phyloP scores from a whole-genome alignment of 495 filamentous ascomycete species.

The Podospora conica region DNA sequence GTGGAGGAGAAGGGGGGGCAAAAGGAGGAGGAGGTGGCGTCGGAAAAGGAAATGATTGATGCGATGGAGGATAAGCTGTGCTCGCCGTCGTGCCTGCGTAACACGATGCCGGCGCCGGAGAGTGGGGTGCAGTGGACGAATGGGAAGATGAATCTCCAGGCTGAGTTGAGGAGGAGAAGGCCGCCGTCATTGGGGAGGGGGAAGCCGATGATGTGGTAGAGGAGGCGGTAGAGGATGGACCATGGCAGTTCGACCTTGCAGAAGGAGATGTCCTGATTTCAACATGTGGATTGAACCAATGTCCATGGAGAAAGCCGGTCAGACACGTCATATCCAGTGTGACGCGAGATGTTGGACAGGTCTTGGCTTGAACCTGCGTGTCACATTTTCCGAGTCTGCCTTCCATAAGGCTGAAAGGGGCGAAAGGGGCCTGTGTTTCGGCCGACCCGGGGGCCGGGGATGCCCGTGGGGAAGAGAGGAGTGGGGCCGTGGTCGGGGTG shows the following conservation, averaged over 20 bases:
- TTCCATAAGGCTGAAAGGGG: too few relatives aligned
- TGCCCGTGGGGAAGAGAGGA: too few relatives aligned
- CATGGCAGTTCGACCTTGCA: too few relatives aligned
- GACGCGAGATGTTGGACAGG: background rate
- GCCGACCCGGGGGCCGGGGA: too few relatives aligned
- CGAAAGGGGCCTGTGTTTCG: too few relatives aligned
- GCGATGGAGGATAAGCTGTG: conserved; percentile 5
- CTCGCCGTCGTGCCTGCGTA: conserved; percentile 4
- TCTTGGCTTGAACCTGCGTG: background rate
- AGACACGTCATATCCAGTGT: too few relatives aligned
- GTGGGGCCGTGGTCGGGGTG: background rate
- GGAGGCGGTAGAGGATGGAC: too few relatives aligned
- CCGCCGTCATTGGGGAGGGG: background rate
- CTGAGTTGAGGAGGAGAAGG: background rate
- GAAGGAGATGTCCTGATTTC: too few relatives aligned
- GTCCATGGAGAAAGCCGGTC: too few relatives aligned
- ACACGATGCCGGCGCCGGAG: conserved; percentile 1
- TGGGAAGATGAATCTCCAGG: background rate
- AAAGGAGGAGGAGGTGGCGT: background rate
- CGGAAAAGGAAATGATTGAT: conserved; percentile 8
- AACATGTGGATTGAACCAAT: background rate
- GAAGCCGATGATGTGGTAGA: background rate
- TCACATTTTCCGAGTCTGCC: too few relatives aligned
- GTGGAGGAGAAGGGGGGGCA: background rate
- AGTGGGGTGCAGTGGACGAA: conserved; percentile 2